phyloP scores from a whole-genome alignment of 768 basidiomycete species.

The Suillus alpinus region DNA sequence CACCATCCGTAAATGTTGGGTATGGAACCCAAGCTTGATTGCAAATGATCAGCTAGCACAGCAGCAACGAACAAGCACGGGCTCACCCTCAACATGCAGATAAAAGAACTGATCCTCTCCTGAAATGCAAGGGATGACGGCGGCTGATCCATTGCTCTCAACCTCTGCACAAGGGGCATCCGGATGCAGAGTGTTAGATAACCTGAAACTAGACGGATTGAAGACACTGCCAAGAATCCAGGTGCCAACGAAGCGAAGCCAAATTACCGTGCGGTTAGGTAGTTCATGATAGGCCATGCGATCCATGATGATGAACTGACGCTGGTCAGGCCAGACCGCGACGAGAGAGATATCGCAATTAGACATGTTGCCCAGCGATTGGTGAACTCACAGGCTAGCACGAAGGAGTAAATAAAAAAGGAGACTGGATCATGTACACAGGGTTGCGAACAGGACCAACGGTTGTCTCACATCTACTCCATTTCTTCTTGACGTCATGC shows the following conservation, averaged over 20 bases:
- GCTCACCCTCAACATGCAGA: neutral
- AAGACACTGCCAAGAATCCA: constrained; percentile 1
- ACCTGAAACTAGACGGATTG: neutral
- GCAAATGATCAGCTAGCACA: neutral
- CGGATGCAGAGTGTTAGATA: neutral
- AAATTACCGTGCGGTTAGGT: neutral
- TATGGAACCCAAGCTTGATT: neutral
- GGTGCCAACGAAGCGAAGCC: neutral
- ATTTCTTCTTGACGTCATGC: neutral
- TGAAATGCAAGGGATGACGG: neutral
- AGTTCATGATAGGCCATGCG: neutral
- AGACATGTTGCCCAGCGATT: neutral
- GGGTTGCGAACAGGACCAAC: neutral
- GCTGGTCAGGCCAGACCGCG: constrained; percentile 2
- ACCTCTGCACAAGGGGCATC: neutral
- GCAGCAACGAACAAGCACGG: neutral
- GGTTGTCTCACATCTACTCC: neutral
- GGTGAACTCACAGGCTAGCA: neutral
- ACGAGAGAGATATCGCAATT: constrained; percentile 3
- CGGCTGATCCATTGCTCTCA: neutral
- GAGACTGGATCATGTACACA: neutral
- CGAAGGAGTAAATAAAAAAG: no score
- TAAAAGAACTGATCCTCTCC: neutral
- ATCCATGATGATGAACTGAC: neutral
- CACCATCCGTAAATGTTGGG: neutral